Conservation (phyloP, 129 eudicot species). For the Flaveria linearis region DNA sequence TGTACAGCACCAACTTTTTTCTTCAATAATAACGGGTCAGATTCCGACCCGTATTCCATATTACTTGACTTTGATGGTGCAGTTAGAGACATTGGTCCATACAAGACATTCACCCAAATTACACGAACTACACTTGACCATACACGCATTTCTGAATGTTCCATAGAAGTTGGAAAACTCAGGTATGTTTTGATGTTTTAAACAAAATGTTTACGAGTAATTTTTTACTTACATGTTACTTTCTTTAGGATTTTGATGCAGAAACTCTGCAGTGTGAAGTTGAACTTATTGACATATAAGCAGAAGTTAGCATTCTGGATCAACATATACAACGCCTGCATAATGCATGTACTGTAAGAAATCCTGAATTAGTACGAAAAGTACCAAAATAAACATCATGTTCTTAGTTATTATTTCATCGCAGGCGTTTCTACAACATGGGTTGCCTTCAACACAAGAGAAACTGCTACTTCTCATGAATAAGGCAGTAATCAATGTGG, state of each 20-base stretch:
- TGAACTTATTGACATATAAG: slow-evolving; percentile 64
- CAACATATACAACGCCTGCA: too few species aligned
- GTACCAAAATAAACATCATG: not conserved
- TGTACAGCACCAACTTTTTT: slow-evolving; percentile 51
- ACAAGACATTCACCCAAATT: slow-evolving; percentile 73
- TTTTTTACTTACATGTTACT: slow-evolving; percentile 6
- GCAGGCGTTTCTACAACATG: slow-evolving; percentile 90
- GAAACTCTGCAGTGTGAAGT: slow-evolving; percentile 61
- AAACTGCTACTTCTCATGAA: slow-evolving; percentile 62
- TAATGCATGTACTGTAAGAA: slow-evolving; percentile 93
- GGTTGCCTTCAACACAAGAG: slow-evolving; percentile 86
- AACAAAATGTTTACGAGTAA: not conserved
- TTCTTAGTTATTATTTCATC: not conserved
- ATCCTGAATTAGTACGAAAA: slow-evolving; percentile 28
- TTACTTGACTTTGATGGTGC: slow-evolving; percentile 50
- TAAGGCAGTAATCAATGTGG: slow-evolving; percentile 89
- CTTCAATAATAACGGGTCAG: slow-evolving; percentile 37
- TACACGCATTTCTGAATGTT: slow-evolving; percentile 57
- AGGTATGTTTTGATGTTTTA: slow-evolving; percentile 45
- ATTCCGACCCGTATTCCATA: slow-evolving; percentile 62
- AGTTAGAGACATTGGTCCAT: slow-evolving; percentile 66
- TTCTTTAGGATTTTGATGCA: slow-evolving; percentile 65
- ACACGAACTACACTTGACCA: slow-evolving; percentile 58
- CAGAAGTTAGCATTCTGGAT: slow-evolving; percentile 96
- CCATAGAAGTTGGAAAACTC: slow-evolving; percentile 56